Evolutionary conservation across 2,329 filamentous ascomycete species (phyloP), one percentile per base, ranked within the genome.

Genomic region (Botryotinia narcissicola): DNA sequence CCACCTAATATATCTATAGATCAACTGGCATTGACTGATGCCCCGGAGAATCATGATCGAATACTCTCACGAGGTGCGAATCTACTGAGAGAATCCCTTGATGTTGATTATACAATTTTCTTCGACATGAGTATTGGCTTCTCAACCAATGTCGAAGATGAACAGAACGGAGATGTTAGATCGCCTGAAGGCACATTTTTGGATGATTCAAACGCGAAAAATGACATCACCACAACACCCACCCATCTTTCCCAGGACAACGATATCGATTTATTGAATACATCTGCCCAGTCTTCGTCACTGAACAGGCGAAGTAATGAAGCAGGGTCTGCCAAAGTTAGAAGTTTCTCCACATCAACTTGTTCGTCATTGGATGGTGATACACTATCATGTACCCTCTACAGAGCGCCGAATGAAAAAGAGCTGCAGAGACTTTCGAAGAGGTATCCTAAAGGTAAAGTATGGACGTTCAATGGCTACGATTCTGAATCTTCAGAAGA

Each of bases 81-180:
- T 70, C 40, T 76, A 20, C 63, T 76, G 10, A 59, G 75, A 44
- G 73, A 76, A 69, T 74, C 75, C 10, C 72, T 76, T 6, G 70
- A 73, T 59, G 75, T 76, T 51, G 73, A 76, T 48, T 73, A 71
- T 60, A 74, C 75, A 44, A 44, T 75, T n/a, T 76, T 76, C 59
- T 61, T 75, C 42, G 75, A 75, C 51, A 62, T 67, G 40, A 69
- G 63, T 46, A 32, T 72, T 40, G 71, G 71, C 32, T 72, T 72
- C 32, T 72, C 62, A 46, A 29, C 63, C 29, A 46, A n/a, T 61
- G 54, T 29, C 22, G 62, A 51, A 29, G 16, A 61, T 18, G 42
- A n/a, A 25, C 40, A 59, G 25, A 71, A 42, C 10, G 69, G 59
- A 20, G 69, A 71, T 9, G 18, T 37, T 42, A 40, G 40, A 63